Evolutionary conservation across 2,329 filamentous ascomycete species (phyloP).

Genomic region (Arthrobotrys conoides): DNA sequence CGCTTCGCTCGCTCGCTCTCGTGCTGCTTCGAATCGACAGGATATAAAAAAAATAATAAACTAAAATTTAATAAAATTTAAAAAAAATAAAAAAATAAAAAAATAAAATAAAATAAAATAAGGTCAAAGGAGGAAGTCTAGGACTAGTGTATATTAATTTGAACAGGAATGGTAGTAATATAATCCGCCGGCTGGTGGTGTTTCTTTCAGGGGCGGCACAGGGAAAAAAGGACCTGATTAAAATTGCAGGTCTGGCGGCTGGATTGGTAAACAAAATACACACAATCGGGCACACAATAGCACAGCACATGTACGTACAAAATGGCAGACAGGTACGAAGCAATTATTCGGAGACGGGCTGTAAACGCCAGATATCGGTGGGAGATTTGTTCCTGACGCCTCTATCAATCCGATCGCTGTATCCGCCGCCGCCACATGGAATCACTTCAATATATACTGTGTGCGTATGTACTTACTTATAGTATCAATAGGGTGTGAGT

Average conservation of each 20-base stretch:
- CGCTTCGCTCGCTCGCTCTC: slow-evolving; percentile 16
- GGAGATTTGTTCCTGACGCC: slow-evolving; percentile 19
- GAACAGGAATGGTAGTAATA: not conserved
- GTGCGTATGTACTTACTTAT: not conserved
- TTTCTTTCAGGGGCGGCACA: slow-evolving; percentile 29
- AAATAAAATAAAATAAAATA: slow-evolving; percentile 1
- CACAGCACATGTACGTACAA: too few species aligned
- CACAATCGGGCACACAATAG: not conserved
- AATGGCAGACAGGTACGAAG: not conserved
- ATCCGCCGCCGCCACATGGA: slow-evolving; percentile 13
- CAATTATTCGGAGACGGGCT: not conserved
- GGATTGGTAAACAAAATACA: slow-evolving; percentile 19
- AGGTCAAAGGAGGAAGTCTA: too few species aligned
- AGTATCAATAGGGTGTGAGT: slow-evolving; percentile 13
- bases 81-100: slow-evolving; percentile 18
- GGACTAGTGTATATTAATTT: not conserved
- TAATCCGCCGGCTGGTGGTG: slow-evolving; percentile 23
- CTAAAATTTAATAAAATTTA: slow-evolving; percentile 12
- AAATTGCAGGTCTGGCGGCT: slow-evolving; percentile 54
- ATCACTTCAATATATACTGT: not conserved
- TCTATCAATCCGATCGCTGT: slow-evolving; percentile 12
- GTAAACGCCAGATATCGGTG: slow-evolving; percentile 4
- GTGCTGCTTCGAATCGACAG: not conserved
- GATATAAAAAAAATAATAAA: slow-evolving; percentile 19
- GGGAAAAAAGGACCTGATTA: slow-evolving; percentile 10